Conservation (phyloP, 2,329 filamentous ascomycete species). For the Neonectria sp. region DNA sequence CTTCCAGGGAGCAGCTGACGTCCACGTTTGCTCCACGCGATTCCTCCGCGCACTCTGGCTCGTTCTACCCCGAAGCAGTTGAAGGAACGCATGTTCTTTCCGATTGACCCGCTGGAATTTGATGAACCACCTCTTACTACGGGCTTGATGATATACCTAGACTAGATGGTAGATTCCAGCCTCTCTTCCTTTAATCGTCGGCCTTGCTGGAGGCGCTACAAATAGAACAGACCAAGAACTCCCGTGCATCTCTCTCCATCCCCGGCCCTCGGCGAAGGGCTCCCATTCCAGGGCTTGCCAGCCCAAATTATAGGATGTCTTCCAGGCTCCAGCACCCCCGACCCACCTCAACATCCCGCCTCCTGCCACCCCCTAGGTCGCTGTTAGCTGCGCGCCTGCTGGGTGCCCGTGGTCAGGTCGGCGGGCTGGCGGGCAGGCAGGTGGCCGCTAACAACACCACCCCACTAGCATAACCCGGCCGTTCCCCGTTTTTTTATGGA, state of each 20-base stretch:
- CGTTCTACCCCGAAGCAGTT: background rate
- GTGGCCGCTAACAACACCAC: conserved; percentile 21
- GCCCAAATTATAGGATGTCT: conserved; percentile 10
- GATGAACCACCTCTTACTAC: background rate
- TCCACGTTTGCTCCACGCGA: background rate
- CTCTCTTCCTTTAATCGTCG: background rate
- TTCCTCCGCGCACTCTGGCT: conserved; percentile 12
- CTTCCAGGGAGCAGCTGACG: conserved; percentile 8
- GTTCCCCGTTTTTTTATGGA: conserved; percentile 28
- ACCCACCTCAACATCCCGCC: conserved; percentile 2
- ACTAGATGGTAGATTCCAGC: background rate
- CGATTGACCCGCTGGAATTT: background rate
- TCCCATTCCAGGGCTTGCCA: conserved; percentile 24
- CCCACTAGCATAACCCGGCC: conserved; percentile 25
- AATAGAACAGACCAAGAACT: no score
- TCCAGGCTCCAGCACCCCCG: background rate
- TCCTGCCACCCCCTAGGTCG: conserved; percentile 8
- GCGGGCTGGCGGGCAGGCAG: background rate
- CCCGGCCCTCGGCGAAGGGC: background rate
- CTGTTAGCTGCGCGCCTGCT: conserved; percentile 11
- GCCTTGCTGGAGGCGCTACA: no score
- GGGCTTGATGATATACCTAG: background rate
- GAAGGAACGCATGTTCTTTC: background rate
- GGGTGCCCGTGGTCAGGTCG: background rate
- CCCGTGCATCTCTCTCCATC: background rate